phyloP scores from a whole-genome alignment of 371 early-diverging fungal species.

The Lichtheimia corymbifera region DNA sequence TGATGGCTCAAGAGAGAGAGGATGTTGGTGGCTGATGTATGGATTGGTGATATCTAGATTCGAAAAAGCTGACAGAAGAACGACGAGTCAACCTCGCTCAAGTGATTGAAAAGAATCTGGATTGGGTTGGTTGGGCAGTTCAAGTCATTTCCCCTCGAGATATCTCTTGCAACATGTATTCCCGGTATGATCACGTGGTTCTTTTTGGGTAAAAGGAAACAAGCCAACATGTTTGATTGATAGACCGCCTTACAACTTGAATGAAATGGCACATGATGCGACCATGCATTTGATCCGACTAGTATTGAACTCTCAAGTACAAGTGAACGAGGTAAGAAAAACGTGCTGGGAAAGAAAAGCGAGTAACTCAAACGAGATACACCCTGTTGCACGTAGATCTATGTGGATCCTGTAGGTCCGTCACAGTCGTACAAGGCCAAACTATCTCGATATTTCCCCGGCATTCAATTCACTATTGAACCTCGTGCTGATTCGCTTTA shows the following conservation, averaged over 20 bases:
- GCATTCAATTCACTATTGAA: slow-evolving; percentile 80
- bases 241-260: slow-evolving; percentile 90
- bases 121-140: slow-evolving; percentile 87
- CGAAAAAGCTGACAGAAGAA: slow-evolving; percentile 82
- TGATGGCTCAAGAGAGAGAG: too few species aligned
- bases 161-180: slow-evolving; percentile 87
- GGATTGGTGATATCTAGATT: slow-evolving; percentile 58
- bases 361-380: neutral
- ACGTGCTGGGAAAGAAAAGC: neutral
- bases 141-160: slow-evolving; percentile 84
- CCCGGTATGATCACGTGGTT: slow-evolving; percentile 20
- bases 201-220: slow-evolving; percentile 1
- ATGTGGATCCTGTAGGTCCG: slow-evolving; percentile 98
- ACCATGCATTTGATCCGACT: slow-evolving; percentile 82
- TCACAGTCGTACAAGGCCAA: slow-evolving; percentile 82
- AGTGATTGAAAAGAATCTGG: slow-evolving; percentile 54
- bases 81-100: slow-evolving; percentile 74
- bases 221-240: neutral
- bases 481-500: slow-evolving; percentile 97
- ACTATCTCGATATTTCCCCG: slow-evolving; percentile 74
- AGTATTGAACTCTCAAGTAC: slow-evolving; percentile 65
- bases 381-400: slow-evolving; percentile 58
- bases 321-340: slow-evolving; percentile 66
- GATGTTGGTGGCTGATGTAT: neutral
- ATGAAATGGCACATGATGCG: slow-evolving; percentile 93